Percentiles rank a stretch among this genome's conserved stretches.
Conservation (phyloP, 2,329 filamentous ascomycete species). For the Calonectria pteridis region DNA sequence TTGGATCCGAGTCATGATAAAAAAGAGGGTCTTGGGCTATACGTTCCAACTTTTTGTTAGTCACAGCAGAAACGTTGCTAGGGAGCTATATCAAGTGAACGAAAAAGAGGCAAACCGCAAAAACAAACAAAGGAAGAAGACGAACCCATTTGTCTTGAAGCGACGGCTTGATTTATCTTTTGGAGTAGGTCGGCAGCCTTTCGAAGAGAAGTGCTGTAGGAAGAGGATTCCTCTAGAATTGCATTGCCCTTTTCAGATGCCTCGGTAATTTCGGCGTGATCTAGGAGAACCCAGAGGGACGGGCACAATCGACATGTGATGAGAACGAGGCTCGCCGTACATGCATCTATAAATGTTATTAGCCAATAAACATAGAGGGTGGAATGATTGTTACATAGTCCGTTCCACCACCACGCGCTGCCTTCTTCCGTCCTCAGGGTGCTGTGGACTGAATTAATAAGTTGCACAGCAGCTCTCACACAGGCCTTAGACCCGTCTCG, state of each 20-base stretch:
- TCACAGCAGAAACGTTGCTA: too few species aligned
- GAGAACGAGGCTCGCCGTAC: conserved; percentile 34
- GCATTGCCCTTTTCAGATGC: background rate
- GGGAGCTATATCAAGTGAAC: too few species aligned
- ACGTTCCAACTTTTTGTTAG: too few species aligned
- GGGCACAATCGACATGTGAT: conserved; percentile 3
- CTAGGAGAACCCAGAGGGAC: background rate
- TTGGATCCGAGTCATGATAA: background rate
- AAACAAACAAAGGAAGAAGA: too few species aligned
- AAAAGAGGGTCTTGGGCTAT: background rate
- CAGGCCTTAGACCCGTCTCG: conserved; percentile 47
- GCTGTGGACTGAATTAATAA: conserved; percentile 46
- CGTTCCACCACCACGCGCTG: conserved; percentile 55
- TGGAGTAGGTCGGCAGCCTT: background rate
- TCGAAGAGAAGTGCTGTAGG: background rate
- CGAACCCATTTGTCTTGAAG: background rate
- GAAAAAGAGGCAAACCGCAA: too few species aligned
- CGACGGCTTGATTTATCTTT: background rate
- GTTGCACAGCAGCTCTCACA: conserved; percentile 45
- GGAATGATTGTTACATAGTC: conserved; percentile 48
- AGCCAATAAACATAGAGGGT: background rate
- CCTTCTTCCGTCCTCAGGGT: conserved; percentile 44
- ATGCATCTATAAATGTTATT: conserved; percentile 27
- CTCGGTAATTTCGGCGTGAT: background rate
- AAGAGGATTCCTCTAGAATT: background rate